These are phyloP conservation scores for Pelargonium citronellum DNA, from an alignment of 441 rosid genomes.

Conservation along the genomic window DNA sequence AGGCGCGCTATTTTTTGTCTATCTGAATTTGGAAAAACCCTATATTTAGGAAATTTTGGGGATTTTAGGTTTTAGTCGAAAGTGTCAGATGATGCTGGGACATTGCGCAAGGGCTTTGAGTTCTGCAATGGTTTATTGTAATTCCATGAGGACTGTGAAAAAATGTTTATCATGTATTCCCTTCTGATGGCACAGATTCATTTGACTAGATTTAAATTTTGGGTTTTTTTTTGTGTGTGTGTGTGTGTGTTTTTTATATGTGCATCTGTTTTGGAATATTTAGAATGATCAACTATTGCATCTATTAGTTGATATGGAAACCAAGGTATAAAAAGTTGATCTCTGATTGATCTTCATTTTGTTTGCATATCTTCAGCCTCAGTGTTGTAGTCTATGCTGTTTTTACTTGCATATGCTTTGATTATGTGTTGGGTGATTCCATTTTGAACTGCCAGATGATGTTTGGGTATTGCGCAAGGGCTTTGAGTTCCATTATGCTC, in stretches of 20 bases:
- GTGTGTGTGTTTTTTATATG: not conserved
- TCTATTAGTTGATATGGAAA: not conserved
- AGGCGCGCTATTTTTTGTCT: not conserved
- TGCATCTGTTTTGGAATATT: not conserved
- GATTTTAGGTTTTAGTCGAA: not conserved
- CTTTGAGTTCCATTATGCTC: constrained; percentile 26
- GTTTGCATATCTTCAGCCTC: not conserved
- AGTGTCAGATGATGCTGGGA: constrained; percentile 26
- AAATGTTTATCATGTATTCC: not conserved
- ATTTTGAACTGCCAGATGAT: constrained; percentile 14
- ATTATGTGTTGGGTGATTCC: not conserved
- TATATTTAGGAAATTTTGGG: not conserved
- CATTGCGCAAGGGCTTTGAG: constrained; percentile 29
- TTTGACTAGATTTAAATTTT: not conserved
- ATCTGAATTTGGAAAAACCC: not conserved
- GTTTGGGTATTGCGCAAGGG: constrained; percentile 28
- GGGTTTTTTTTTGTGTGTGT: not conserved
- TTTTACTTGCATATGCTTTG: not conserved
- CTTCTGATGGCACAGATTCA: constrained; percentile 19
- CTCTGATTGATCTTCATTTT: not conserved
- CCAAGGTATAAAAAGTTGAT: not conserved
- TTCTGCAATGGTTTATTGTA: constrained; percentile 11
- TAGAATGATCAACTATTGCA: not conserved
- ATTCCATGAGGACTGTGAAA: constrained; percentile 18
- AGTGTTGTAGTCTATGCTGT: not conserved